These are phyloP conservation scores for Rhizopus sp. DNA, from an alignment of 371 early-diverging fungal genomes.

Conservation along the genomic window DNA sequence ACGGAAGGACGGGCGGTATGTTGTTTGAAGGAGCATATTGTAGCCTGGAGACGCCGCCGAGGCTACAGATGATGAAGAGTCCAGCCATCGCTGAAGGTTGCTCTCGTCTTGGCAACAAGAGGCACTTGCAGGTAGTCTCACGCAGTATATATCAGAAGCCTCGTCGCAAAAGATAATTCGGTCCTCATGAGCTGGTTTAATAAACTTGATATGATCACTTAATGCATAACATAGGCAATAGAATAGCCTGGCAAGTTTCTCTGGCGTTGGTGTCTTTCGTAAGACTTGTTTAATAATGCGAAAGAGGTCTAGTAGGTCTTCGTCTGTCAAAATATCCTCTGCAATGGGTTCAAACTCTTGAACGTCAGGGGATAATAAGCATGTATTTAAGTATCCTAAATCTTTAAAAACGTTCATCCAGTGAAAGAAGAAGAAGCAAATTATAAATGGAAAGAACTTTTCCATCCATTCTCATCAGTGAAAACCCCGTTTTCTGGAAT, in stretches of 20 bases:
- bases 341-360: conserved; percentile 38
- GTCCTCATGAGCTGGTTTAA: conserved; percentile 42
- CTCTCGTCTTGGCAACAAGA: conserved; percentile 22
- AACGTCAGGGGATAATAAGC: conserved; percentile 20
- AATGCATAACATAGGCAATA: conserved; percentile 48
- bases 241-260: conserved; percentile 40
- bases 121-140: conserved; percentile 29
- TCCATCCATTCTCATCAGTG: neutral
- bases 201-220: conserved; percentile 42
- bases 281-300: conserved; percentile 43
- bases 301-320: conserved; percentile 46
- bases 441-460: neutral
- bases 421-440: neutral
- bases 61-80: neutral
- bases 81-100: neutral
- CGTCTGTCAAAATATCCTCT: conserved; percentile 48
- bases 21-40: neutral
- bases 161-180: conserved; percentile 37
- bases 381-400: neutral
- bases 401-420: conserved; percentile 3
- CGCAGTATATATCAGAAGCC: conserved; percentile 21
- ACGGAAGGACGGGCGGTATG: neutral
- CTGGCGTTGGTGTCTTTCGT: conserved; percentile 40
- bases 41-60: neutral
- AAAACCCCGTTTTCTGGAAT: neutral